Evolutionary conservation across 2,329 filamentous ascomycete genomes (phyloP).

Genomic region (Zymoseptoria brevis): DNA sequence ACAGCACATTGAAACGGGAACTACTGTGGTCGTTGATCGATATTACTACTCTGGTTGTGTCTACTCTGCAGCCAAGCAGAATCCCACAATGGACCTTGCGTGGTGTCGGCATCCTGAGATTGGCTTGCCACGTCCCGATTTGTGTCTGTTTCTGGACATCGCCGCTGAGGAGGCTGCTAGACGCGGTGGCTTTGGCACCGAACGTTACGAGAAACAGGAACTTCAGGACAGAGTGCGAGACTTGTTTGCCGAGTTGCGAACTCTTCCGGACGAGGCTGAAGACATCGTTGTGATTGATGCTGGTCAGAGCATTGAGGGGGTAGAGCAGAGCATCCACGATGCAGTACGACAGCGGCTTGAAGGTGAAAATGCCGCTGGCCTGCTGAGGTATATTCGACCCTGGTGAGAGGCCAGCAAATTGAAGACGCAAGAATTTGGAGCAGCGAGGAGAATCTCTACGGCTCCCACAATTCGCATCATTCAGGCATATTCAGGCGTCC

Average conservation of each 20-base stretch:
- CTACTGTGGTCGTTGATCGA: slow-evolving; percentile 75
- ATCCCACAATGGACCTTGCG: slow-evolving; percentile 57
- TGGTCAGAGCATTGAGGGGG: slow-evolving; percentile 43
- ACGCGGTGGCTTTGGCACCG: slow-evolving; percentile 79
- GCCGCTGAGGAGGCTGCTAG: slow-evolving; percentile 61
- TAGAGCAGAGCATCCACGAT: slow-evolving; percentile 34
- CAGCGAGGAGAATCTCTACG: neutral
- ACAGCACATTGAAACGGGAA: slow-evolving; percentile 52
- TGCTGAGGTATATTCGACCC: slow-evolving; percentile 10
- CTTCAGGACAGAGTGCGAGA: slow-evolving; percentile 75
- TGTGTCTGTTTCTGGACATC: slow-evolving; percentile 81
- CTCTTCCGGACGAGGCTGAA: slow-evolving; percentile 40
- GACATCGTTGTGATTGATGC: slow-evolving; percentile 51
- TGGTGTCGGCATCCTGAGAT: slow-evolving; percentile 84
- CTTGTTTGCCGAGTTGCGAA: slow-evolving; percentile 53
- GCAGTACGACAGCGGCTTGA: slow-evolving; percentile 14
- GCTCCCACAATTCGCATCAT: neutral
- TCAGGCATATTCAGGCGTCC: neutral
- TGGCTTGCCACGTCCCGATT: slow-evolving; percentile 78
- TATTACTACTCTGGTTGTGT: slow-evolving; percentile 95
- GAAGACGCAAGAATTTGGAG: neutral
- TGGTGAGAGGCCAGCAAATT: slow-evolving; percentile 10
- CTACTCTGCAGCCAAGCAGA: slow-evolving; percentile 82
- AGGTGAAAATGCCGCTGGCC: neutral
- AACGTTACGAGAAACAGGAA: slow-evolving; percentile 77